Conservation (phyloP, 441 rosid genomes). For the Isatis lusitanica region DNA sequence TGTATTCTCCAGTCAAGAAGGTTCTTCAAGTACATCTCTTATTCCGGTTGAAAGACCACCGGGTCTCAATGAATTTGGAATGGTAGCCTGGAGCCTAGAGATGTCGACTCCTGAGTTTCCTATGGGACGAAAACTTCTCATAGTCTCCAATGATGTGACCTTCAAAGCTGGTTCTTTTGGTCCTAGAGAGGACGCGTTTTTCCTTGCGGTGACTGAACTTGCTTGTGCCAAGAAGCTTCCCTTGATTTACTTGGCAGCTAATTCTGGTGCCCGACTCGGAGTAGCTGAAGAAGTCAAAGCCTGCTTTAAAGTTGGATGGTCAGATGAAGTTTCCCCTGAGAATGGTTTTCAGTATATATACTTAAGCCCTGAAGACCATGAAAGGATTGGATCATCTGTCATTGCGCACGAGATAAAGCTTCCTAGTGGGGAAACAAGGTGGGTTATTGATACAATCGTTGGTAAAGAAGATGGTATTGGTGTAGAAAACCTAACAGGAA, state of each 20-base stretch:
- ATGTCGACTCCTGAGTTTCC: conserved; percentile 95
- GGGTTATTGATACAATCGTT: conserved; percentile 94
- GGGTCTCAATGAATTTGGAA: conserved; percentile 91
- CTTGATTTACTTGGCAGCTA: conserved; percentile 93
- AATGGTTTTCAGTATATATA: conserved; percentile 92
- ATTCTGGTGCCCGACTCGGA: conserved; percentile 98
- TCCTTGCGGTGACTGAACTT: conserved; percentile 88
- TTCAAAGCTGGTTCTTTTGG: conserved; percentile 99
- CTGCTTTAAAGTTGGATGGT: conserved; percentile 95
- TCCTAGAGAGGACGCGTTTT: conserved; percentile 97
- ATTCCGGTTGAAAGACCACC: conserved; percentile 59
- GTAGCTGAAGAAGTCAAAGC: conserved; percentile 96
- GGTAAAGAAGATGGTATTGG: conserved; percentile 99
- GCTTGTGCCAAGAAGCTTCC: conserved; percentile 94
- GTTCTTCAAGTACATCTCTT: conserved; percentile 77
- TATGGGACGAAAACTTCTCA: conserved; percentile 79
- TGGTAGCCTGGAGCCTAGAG: conserved; percentile 98
- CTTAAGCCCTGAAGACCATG: conserved; percentile 74
- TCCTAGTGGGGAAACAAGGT: conserved; percentile 74
- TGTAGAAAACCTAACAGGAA: conserved; percentile 94
- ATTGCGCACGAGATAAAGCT: conserved; percentile 89
- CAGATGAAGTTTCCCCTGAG: conserved; percentile 84
- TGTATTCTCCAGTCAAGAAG: conserved; percentile 67
- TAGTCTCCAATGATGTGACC: conserved; percentile 94
- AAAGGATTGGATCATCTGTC: conserved; percentile 72